Evolutionary conservation across 2,329 filamentous ascomycete species (phyloP), one percentile per base, ranked within the genome.

Genomic region (Diaporthe longicolla): DNA sequence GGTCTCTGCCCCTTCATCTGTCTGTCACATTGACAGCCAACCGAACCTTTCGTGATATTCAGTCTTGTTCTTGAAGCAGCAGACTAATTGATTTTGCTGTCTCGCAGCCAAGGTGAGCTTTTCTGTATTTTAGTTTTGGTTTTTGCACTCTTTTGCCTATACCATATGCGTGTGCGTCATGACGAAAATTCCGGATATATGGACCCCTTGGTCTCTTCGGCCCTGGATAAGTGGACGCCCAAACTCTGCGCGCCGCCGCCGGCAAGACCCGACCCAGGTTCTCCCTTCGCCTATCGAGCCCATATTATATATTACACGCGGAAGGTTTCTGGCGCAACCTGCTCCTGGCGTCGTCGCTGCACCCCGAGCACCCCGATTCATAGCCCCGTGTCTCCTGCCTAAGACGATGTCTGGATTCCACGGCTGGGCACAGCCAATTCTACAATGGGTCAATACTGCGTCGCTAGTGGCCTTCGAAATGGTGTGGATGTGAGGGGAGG

Each of bases 121-220:
- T 68, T 35, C 19, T 11, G n/a, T 45, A 54, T n/a, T 54, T n/a
- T 59, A 19, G 24, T 71, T 52, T 58, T 45, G 65, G 15, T n/a
- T 59, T 37, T 71, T 52, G 13, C 52, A 19, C 15, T 17, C 37
- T 59, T 65, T 57, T 55, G 61, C 55, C 55, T 19, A 13, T 70
- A 48, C 57, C 45, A 48, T 63, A 57, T 54, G 10, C 70, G 71
- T 37, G 71, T 72, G 71, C 71, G 74, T 72, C 74, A 72, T 75
- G 59, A 32, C 61, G 69, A 69, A 74, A 57, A 72, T 63, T 69
- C 73, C 55, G 74, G 72, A 74, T 40, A 65, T 58, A 58, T 65
- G 66, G 68, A 58, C 61, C 55, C 54, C 61, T 58, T 70, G 54
- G 68, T 74, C 61, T 52, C 71, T 52, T 55, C 54, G 43, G 45